phyloP scores from a whole-genome alignment of 768 basidiomycete genomes.

The Lactarius quietus region DNA sequence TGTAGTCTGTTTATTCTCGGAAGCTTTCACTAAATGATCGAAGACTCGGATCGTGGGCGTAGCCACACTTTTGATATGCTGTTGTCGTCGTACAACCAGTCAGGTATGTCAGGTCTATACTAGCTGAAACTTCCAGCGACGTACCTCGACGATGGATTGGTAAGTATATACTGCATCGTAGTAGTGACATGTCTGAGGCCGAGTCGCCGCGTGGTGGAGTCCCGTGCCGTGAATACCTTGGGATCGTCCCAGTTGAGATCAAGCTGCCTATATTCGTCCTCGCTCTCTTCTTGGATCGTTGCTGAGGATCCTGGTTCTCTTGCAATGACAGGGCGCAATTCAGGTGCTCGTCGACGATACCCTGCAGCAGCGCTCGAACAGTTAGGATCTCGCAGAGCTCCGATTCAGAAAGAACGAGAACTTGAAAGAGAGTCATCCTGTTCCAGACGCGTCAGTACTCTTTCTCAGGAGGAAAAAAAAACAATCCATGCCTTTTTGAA shows the following conservation, averaged over 20 bases:
- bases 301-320: constrained; percentile 35
- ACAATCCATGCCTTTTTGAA: constrained; percentile 19
- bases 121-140: background rate
- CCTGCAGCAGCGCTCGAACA: constrained; percentile 11
- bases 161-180: constrained; percentile 17
- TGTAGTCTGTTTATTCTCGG: constrained; percentile 3
- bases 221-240: constrained; percentile 45
- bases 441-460: background rate
- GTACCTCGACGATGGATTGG: constrained; percentile 16
- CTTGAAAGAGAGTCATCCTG: constrained; percentile 21
- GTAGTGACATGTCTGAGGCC: too few species aligned
- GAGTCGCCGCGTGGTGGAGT: too few species aligned
- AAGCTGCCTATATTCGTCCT: constrained; percentile 66
- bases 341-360: constrained; percentile 52
- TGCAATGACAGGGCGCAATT: constrained; percentile 40
- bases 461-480: background rate
- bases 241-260: constrained; percentile 63
- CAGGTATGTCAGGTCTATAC: background rate
- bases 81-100: background rate
- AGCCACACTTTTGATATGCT: constrained; percentile 12
- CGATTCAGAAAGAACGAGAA: constrained; percentile 8
- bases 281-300: constrained; percentile 62
- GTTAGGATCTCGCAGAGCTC: constrained; percentile 15
- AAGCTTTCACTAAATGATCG: constrained; percentile 4
- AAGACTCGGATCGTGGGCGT: constrained; percentile 7